These are phyloP conservation scores for Mycena haematopus DNA, from an alignment of 768 basidiomycete genomes.

Conservation along the genomic window DNA sequence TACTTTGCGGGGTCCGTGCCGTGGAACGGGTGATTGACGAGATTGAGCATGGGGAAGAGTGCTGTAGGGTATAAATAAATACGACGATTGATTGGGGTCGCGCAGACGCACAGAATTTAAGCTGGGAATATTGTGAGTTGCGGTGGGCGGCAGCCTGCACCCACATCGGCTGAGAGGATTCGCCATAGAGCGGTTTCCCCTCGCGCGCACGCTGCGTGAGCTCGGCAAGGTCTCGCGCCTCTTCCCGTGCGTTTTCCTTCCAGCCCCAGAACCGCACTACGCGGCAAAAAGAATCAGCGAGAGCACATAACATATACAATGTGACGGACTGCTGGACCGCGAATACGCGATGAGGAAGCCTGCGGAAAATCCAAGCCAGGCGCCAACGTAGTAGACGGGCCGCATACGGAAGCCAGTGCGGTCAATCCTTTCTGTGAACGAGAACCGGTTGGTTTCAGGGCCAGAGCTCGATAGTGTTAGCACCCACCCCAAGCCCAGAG, in stretches of 20 bases:
- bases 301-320: slow-evolving; percentile 5
- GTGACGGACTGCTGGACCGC: slow-evolving; percentile 77
- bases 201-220: slow-evolving; percentile 73
- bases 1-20: slow-evolving; percentile 89
- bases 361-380: slow-evolving; percentile 83
- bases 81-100: slow-evolving; percentile 16
- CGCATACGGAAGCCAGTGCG: slow-evolving; percentile 45
- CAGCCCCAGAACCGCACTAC: slow-evolving; percentile 95
- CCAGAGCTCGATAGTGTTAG: slow-evolving; percentile 9
- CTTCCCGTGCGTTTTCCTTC: slow-evolving; percentile 87
- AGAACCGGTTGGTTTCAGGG: slow-evolving; percentile 20
- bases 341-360: slow-evolving; percentile 96
- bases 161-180: slow-evolving; percentile 82
- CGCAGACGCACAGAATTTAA: slow-evolving; percentile 79
- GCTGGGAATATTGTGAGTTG: slow-evolving; percentile 92
- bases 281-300: slow-evolving; percentile 11
- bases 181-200: slow-evolving; percentile 88
- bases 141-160: slow-evolving; percentile 85
- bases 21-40: slow-evolving; percentile 90
- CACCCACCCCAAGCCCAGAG: slow-evolving; percentile 85
- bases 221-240: slow-evolving; percentile 78
- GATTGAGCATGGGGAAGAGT: slow-evolving; percentile 77
- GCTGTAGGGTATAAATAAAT: background rate
- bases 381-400: slow-evolving; percentile 58
- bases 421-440: slow-evolving; percentile 55